phyloP scores from a whole-genome alignment of 2,329 filamentous ascomycete genomes.

The Fusarium scirpi region DNA sequence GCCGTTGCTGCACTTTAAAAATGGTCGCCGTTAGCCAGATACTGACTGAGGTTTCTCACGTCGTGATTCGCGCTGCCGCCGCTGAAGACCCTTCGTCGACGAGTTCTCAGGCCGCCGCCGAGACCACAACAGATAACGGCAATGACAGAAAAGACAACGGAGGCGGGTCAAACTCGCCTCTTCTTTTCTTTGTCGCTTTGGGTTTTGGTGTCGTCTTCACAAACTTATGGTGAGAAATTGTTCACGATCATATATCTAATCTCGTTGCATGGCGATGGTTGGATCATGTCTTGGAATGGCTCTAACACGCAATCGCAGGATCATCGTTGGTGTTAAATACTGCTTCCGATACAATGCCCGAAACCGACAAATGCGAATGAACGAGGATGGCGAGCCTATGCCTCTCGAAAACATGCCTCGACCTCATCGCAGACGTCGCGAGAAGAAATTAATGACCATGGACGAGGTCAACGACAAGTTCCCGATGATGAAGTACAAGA shows the following conservation, averaged over 20 bases:
- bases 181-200: constrained; percentile 88
- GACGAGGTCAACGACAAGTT: constrained; percentile 99
- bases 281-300: constrained; percentile 1
- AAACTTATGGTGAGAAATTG: constrained; percentile 85
- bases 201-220: constrained; percentile 99
- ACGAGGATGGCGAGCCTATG: constrained; percentile 87
- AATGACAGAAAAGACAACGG: constrained; percentile 37
- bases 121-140: constrained; percentile 19
- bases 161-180: constrained; percentile 56
- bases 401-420: constrained; percentile 86
- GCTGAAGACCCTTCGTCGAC: constrained; percentile 39
- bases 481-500: constrained; percentile 95
- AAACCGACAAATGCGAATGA: constrained; percentile 82
- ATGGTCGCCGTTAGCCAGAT: constrained; percentile 47
- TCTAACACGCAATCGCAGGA: constrained; percentile 70
- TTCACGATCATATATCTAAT: constrained; percentile 8
- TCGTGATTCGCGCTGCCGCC: constrained; percentile 43
- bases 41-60: constrained; percentile 43
- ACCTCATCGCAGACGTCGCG: constrained; percentile 85
- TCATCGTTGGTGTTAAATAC: constrained; percentile 99
- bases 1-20: constrained; percentile 25
- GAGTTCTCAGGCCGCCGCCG: constrained; percentile 34
- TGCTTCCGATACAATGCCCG: constrained; percentile 98
- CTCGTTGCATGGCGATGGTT: constrained; percentile 71
- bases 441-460: constrained; percentile 99